Evolutionary conservation across 352 stramenopile genomes (phyloP).

Genomic region (Phytophthora quininea): DNA sequence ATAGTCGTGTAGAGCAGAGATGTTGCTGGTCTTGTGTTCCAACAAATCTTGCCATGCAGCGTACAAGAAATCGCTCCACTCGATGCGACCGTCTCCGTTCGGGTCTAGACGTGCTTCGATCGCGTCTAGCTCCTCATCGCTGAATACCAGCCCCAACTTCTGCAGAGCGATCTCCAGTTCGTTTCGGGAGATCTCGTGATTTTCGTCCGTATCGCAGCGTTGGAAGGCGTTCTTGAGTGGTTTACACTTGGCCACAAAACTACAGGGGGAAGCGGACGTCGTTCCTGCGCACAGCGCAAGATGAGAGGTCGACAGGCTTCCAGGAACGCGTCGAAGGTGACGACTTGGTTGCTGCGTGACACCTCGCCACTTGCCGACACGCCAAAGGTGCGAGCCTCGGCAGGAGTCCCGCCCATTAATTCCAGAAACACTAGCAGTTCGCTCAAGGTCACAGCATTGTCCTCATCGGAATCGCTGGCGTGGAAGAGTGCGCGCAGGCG

Average conservation of each 20-base stretch:
- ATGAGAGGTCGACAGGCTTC: constrained; percentile 25
- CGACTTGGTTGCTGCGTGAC: constrained; percentile 4
- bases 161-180: constrained; percentile 66
- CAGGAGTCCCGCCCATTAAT: constrained; percentile 30
- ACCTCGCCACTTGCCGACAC: constrained; percentile 11
- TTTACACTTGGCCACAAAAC: constrained; percentile 47
- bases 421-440: constrained; percentile 39
- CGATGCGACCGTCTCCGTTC: constrained; percentile 39
- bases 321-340: constrained; percentile 35
- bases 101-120: constrained; percentile 46
- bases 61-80: constrained; percentile 60
- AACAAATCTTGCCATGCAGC: constrained; percentile 40
- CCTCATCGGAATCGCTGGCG: constrained; percentile 40
- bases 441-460: constrained; percentile 34
- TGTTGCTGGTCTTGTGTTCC: neutral
- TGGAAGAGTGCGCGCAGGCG: constrained; percentile 38
- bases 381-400: constrained; percentile 6
- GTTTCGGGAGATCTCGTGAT: constrained; percentile 30
- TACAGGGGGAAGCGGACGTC: constrained; percentile 24
- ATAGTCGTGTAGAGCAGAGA: constrained; percentile 24
- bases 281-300: constrained; percentile 15
- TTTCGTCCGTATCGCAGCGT: constrained; percentile 49
- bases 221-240: constrained; percentile 52
- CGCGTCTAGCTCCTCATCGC: constrained; percentile 35
- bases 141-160: constrained; percentile 47